A percentile compares a stretch with the other conserved stretches of the same genome.
phyloP scores from a whole-genome alignment of 148 eudicot species.

The Camellia sinensis region DNA sequence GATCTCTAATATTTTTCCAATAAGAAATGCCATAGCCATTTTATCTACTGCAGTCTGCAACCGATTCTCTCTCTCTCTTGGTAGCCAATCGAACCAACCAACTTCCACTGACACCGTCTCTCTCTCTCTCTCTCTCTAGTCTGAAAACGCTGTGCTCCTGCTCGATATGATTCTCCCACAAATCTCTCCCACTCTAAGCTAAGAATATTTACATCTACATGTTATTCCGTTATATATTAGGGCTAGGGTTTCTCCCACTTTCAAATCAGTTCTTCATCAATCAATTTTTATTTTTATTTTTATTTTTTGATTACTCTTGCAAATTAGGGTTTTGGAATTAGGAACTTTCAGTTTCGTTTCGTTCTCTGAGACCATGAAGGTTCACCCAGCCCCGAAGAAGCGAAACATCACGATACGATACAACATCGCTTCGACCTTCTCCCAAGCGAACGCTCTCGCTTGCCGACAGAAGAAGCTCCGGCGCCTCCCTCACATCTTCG shows the following conservation, averaged over 20 bases:
- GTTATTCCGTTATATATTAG: background rate
- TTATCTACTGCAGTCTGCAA: too few relatives aligned
- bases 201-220: background rate
- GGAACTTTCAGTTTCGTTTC: background rate
- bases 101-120: too few relatives aligned
- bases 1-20: too few relatives aligned
- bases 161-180: background rate
- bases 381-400: constrained; percentile 52
- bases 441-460: constrained; percentile 16
- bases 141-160: too few relatives aligned
- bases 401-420: constrained; percentile 48
- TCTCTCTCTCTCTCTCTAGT: background rate
- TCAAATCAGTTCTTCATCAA: background rate
- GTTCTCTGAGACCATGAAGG: constrained; percentile 42
- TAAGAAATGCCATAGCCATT: too few relatives aligned
- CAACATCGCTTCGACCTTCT: constrained; percentile 33
- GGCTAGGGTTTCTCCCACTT: background rate
- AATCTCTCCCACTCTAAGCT: background rate
- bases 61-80: too few relatives aligned
- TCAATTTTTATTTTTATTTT: background rate
- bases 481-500: constrained; percentile 82
- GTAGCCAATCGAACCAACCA: too few relatives aligned
- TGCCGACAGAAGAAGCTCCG: constrained; percentile 66
- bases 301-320: background rate
- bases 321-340: background rate